Percentiles rank a stretch among this genome's conserved stretches.
phyloP scores from a whole-genome alignment of 257 asterid genomes.

The Leptodermis oblonga region DNA sequence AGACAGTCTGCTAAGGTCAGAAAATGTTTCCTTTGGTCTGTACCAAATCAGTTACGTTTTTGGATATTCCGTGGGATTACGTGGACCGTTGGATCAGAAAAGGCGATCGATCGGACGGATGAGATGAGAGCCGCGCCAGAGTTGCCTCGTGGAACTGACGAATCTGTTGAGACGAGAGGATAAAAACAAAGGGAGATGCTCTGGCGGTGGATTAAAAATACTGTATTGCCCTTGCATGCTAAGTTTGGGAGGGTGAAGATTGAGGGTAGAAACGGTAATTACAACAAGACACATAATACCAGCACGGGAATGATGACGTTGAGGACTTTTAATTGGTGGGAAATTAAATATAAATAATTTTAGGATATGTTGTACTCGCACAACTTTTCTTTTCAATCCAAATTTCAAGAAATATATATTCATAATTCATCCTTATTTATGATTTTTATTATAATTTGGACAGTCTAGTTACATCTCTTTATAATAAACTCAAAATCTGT shows the following conservation, averaged over 20 bases:
- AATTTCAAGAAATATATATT: too few species aligned
- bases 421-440: too few species aligned
- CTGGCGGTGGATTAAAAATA: background rate
- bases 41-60: constrained; percentile 2
- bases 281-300: background rate
- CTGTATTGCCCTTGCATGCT: background rate
- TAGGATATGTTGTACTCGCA: too few species aligned
- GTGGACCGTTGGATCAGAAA: background rate
- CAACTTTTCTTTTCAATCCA: too few species aligned
- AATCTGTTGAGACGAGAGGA: background rate
- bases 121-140: background rate
- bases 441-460: too few species aligned
- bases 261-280: constrained; percentile 10
- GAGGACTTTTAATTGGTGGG: background rate
- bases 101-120: constrained; percentile 3
- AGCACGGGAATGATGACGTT: background rate
- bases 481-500: too few species aligned
- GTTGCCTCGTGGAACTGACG: constrained; percentile 10
- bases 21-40: constrained; percentile 3
- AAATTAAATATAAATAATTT: too few species aligned
- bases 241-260: background rate
- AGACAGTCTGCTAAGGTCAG: background rate
- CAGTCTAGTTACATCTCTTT: too few species aligned
- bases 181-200: too few species aligned
- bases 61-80: background rate